Conservation (phyloP, 2,329 filamentous ascomycete genomes). For the Thermothelomyces thermophilus region DNA sequence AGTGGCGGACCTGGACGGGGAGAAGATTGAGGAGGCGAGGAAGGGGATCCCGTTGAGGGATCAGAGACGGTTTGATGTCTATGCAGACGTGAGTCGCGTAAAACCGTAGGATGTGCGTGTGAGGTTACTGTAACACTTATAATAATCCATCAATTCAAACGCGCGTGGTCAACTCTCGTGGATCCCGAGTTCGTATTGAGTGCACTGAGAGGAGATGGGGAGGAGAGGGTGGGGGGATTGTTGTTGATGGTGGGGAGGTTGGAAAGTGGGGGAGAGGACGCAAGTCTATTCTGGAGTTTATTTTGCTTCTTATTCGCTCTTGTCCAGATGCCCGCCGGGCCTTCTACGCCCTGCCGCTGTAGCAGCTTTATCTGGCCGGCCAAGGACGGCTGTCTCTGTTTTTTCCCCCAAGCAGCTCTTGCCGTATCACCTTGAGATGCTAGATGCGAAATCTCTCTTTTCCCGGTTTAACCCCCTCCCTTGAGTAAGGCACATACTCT, state of each 20-base stretch:
- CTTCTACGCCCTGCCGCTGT: background rate
- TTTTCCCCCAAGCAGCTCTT: slow-evolving; percentile 3
- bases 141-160: background rate
- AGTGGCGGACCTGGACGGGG: slow-evolving; percentile 61
- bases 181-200: no score
- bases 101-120: slow-evolving; percentile 29
- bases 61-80: slow-evolving; percentile 91
- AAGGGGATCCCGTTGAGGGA: slow-evolving; percentile 76
- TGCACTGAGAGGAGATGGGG: no score
- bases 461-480: background rate
- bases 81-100: slow-evolving; percentile 78
- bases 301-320: background rate
- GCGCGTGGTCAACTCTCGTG: no score
- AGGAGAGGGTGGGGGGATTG: no score
- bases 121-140: background rate
- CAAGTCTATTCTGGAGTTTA: slow-evolving; percentile 11
- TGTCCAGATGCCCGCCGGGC: background rate
- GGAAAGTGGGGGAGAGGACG: no score
- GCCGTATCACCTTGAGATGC: background rate
- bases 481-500: background rate
- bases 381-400: slow-evolving; percentile 7
- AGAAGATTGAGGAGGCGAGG: slow-evolving; percentile 65
- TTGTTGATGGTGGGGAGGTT: no score
- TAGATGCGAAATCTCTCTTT: slow-evolving; percentile 14
- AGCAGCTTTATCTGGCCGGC: background rate